Conservation (phyloP, 164 flowering plant species). For the Paratinospora sagittata region DNA sequence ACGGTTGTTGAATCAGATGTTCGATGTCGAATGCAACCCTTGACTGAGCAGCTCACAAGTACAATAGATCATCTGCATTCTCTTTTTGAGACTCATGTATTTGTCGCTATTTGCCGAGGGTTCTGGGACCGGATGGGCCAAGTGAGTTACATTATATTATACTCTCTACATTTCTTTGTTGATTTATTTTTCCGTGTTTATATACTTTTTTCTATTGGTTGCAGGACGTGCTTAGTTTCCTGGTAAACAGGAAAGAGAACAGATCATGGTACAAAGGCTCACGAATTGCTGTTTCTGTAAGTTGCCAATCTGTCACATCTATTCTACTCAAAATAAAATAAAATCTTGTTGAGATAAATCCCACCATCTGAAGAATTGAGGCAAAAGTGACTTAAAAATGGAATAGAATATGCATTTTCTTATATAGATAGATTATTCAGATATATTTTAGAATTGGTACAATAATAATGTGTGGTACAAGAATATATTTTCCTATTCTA, state of each 20-base stretch:
- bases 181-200: background rate
- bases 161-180: background rate
- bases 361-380: background rate
- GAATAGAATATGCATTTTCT: too few relatives aligned
- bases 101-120: constrained; percentile 69
- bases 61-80: constrained; percentile 74
- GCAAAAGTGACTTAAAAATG: background rate
- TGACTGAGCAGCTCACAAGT: constrained; percentile 57
- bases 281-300: constrained; percentile 67
- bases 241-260: constrained; percentile 84
- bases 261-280: constrained; percentile 85
- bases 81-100: constrained; percentile 62
- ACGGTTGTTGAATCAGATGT: constrained; percentile 68
- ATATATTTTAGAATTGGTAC: too few relatives aligned
- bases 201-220: background rate
- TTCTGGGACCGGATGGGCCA: constrained; percentile 94
- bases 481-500: too few relatives aligned
- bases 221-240: constrained; percentile 77
- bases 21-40: constrained; percentile 66
- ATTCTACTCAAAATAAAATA: background rate
- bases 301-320: constrained; percentile 18
- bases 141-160: constrained; percentile 26
- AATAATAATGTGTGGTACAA: too few relatives aligned
- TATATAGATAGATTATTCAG: too few relatives aligned
- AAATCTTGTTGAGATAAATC: background rate